phyloP scores from a whole-genome alignment of 176 grass and related monocot genomes.

The Paspalum vaginatum region DNA sequence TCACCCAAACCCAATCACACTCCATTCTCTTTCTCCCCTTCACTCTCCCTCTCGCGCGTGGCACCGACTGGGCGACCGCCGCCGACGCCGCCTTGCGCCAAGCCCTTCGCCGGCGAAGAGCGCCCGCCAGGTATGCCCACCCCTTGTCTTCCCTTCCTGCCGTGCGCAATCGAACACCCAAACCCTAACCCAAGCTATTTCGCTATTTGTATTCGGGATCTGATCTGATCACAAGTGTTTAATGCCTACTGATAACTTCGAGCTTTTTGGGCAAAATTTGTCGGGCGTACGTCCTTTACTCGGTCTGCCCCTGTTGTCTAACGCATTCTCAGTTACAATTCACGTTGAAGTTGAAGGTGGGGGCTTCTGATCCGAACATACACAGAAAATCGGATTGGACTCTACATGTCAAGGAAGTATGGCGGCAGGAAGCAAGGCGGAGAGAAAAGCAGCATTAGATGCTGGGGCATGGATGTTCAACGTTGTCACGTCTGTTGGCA shows the following conservation, averaged over 20 bases:
- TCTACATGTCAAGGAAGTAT: conserved; percentile 41
- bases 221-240: neutral
- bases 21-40: no score
- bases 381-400: conserved; percentile 1
- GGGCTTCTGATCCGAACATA: neutral
- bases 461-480: conserved; percentile 76
- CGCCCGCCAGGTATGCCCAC: neutral
- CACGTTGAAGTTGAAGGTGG: conserved; percentile 12
- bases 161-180: neutral
- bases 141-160: neutral
- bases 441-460: conserved; percentile 66
- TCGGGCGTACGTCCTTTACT: neutral
- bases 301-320: neutral
- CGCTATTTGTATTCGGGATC: neutral
- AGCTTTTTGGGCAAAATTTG: neutral
- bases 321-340: conserved; percentile 8
- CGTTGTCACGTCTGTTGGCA: conserved; percentile 71
- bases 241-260: neutral
- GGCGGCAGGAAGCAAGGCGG: conserved; percentile 63
- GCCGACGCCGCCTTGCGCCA: neutral
- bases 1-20: no score
- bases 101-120: neutral
- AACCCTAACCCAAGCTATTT: neutral
- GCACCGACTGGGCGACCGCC: neutral
- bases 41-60: neutral